Conservation (phyloP, 768 basidiomycete species). For the Lactarius evosmus region DNA sequence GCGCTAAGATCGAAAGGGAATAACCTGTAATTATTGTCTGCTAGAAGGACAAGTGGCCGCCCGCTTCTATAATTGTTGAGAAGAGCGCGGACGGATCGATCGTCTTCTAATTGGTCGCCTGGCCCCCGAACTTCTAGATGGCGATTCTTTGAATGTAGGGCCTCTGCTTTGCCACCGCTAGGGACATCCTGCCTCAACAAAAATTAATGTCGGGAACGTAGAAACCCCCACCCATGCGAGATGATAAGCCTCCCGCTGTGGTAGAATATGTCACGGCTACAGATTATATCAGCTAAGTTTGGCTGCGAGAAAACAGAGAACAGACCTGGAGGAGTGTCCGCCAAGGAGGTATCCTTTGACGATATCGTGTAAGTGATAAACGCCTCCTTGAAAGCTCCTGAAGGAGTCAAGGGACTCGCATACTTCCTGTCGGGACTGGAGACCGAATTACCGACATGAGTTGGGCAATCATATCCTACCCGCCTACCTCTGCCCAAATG, state of each 20-base stretch:
- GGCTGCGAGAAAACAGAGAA: conserved; percentile 12
- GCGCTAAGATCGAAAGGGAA: conserved; percentile 68
- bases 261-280: conserved; percentile 66
- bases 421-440: conserved; percentile 76
- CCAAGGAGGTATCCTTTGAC: conserved; percentile 77
- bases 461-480: neutral
- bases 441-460: conserved; percentile 13
- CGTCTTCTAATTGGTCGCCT: conserved; percentile 63
- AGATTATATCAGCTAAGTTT: conserved; percentile 19
- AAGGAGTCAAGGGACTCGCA: conserved; percentile 79
- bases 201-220: neutral
- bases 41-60: conserved; percentile 65
- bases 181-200: conserved; percentile 8
- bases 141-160: conserved; percentile 44
- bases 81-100: conserved; percentile 69
- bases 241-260: conserved; percentile 68
- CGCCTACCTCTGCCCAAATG: conserved; percentile 45
- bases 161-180: conserved; percentile 71
- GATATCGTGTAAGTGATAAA: conserved; percentile 58
- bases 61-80: conserved; percentile 51
- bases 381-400: conserved; percentile 75
- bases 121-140: conserved; percentile 43
- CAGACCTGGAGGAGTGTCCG: conserved; percentile 63
- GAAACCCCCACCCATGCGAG: conserved; percentile 67
- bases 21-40: conserved; percentile 66